These are phyloP conservation scores for Russula emetica DNA, from an alignment of 768 basidiomycete genomes.

Conservation along the genomic window DNA sequence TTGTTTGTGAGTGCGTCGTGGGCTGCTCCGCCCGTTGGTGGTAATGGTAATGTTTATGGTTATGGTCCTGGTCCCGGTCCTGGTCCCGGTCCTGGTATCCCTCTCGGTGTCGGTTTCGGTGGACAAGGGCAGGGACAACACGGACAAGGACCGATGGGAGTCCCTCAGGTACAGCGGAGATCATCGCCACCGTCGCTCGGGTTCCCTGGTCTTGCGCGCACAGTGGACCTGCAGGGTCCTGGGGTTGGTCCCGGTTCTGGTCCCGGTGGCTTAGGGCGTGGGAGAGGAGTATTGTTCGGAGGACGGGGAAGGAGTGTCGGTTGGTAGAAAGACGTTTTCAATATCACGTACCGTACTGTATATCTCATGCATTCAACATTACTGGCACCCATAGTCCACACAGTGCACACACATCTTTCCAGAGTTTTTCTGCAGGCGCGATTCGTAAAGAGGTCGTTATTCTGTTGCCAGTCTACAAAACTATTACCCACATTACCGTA, in stretches of 20 bases:
- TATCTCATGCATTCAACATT: not conserved
- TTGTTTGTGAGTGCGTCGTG: conserved; percentile 24
- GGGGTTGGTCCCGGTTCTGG: conserved; percentile 7
- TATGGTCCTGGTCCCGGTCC: conserved; percentile 13
- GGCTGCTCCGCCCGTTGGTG: conserved; percentile 15
- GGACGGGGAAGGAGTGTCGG: conserved; percentile 25
- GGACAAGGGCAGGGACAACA: conserved; percentile 3
- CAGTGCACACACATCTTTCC: too few species aligned
- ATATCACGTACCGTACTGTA: not conserved
- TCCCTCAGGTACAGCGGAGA: conserved; percentile 29
- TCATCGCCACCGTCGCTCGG: conserved; percentile 36
- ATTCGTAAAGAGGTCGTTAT: conserved; percentile 10
- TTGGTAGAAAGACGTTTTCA: conserved; percentile 12
- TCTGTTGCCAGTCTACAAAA: conserved; percentile 3
- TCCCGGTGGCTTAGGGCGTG: conserved; percentile 15
- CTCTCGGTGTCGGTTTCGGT: not conserved
- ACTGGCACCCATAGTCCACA: not conserved
- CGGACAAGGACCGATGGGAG: conserved; percentile 4
- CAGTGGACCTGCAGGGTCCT: conserved; percentile 23
- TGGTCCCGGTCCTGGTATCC: not conserved
- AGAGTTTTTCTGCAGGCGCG: not conserved
- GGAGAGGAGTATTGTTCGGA: conserved; percentile 23
- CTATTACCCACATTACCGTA: conserved; percentile 8
- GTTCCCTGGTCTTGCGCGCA: conserved; percentile 16
- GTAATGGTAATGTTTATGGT: conserved; percentile 16